Percentiles rank a stretch among this genome's conserved stretches.
These are phyloP conservation scores for Ramichloridium luteum DNA, from an alignment of 2,329 filamentous ascomycete species.

Conservation along the genomic window DNA sequence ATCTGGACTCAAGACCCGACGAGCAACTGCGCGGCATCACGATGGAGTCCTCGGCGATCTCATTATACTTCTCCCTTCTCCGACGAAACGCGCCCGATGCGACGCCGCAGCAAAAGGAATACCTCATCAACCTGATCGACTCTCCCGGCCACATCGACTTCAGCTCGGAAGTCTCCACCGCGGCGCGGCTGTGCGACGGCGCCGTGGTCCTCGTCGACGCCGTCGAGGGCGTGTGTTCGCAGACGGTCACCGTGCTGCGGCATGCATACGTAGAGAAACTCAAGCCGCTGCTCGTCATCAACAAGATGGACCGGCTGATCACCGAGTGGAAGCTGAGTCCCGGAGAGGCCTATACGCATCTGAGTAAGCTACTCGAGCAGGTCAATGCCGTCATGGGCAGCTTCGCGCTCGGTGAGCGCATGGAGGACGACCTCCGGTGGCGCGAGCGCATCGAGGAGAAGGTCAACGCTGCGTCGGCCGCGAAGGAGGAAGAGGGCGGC, in stretches of 20 bases:
- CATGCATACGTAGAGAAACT: conserved; percentile 94
- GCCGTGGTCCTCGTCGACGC: conserved; percentile 91
- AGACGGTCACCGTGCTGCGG: conserved; percentile 90
- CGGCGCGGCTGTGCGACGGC: conserved; percentile 85
- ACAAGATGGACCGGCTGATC: conserved; percentile 93
- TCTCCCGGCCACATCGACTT: conserved; percentile 98
- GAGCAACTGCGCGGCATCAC: conserved; percentile 94
- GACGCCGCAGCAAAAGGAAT: conserved; percentile 58
- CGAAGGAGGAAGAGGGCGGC: conserved; percentile 19
- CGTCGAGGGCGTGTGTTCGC: conserved; percentile 94
- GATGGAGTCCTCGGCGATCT: conserved; percentile 99
- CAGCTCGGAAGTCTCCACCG: conserved; percentile 93
- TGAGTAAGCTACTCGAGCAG: conserved; percentile 83
- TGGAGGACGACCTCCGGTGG: conserved; percentile 98
- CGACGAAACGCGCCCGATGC: conserved; percentile 51
- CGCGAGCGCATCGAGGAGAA: conserved; percentile 82
- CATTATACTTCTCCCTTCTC: conserved; percentile 86
- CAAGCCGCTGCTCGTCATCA: conserved; percentile 88
- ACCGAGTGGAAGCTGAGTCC: conserved; percentile 93
- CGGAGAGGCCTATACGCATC: conserved; percentile 73
- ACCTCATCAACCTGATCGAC: conserved; percentile 93
- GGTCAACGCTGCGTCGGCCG: conserved; percentile 52
- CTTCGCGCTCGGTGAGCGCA: conserved; percentile 94
- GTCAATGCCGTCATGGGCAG: conserved; percentile 95
- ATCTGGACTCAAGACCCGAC: conserved; percentile 89